Base-by-base conservation (phyloP, 768 basidiomycete species). In the Hericium coralloides region DNA sequence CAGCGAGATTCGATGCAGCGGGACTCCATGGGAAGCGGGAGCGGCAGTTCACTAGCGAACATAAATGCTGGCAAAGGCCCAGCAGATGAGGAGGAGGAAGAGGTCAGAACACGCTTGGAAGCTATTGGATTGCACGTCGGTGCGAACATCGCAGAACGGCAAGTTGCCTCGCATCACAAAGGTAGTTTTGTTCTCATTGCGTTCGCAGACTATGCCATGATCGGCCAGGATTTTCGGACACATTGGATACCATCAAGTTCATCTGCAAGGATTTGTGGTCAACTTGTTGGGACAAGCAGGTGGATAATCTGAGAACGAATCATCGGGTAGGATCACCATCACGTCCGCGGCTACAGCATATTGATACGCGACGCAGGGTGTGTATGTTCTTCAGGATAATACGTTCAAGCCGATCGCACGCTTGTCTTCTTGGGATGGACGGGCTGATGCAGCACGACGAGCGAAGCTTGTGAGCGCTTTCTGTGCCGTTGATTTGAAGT, bases 231-330 rank as follows among this genome's bases (percentile, higher is more conserved):
- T 90, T 95, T 57, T 70, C 82, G 0, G 89, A 95, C 66, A 88
- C 92, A 0, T 76, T 98, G 7, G 95, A 98, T 59, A 85, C 82
- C 10, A 85, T 98, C 73, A 97, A 98, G 69, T 97, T 97, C 66
- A 79, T 98, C 57, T 98, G 94, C 74, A 98, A 98, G 66, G 94
- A 98, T 56, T 73, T 98, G n/a, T 98, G 94, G 91, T 76, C 82
- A 0, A 83, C 86, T 20, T 88, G 87, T 56, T 97, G 91, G 85
- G 89, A 93, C 53, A 95, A 95, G 67, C 95, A 95, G 68, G 91
- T 97, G 1, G 94, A 97, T 65, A 98, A 98, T 69, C 73, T 98
- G 57, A 82, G 94, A 48, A 98, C 94, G 15, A 98, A 98, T 68
- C 95, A 95, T 69, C 78, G 94, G 51, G 93, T 93, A 66, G 41